Base-by-base conservation (phyloP, 805 yeast genomes). In the Ogataea pignaliae region DNA sequence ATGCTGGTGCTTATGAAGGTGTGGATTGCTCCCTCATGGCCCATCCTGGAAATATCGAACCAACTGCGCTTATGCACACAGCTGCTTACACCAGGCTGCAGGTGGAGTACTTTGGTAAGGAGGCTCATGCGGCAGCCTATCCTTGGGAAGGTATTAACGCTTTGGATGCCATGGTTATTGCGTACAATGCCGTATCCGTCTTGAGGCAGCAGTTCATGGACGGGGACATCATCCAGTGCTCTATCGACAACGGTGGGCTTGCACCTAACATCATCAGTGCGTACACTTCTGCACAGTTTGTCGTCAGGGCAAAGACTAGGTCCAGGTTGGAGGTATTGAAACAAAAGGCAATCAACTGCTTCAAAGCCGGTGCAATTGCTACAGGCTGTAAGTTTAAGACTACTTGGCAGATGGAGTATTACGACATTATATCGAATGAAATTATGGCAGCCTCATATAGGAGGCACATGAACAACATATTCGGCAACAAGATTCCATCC, bases 361-460 rank as follows among this genome's bases (percentile, higher is more conserved):
- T 50, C 35, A 51, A 47, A 31, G 59, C 54, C 10, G 59, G 55
- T 32, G 50, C 56, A 10, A 30, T 52, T 41, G 68, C 53, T 54
- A 67, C 54, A 56, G 71, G 45, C 47, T 65, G 59, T 62, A 60
- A 40, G 34, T 60, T 55, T 41, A 57, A 69, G 2, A 55, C 61
- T 34, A 63, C 60, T 39, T 65, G 61, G 44, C 53, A 54, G 10
- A 50, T 62, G 44, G 61, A 63, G 2, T 57, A 56, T 34, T 39
- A 41, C 31, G 61, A 57, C 36, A 41, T 57, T 37, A 39, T 55
- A 15, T 44, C 55, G 7, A 55, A 55, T 38, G 54, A 51, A 34
- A 44, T 46, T 7, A 45, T 55, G 53, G 46, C 50, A 31, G 49
- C 46, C 10, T 11, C 38, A 8, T 55, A 47, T 41, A 46, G 55